Conservation (phyloP, 1,139 yeast species). For the Keqinozyma sinolaborantium region DNA sequence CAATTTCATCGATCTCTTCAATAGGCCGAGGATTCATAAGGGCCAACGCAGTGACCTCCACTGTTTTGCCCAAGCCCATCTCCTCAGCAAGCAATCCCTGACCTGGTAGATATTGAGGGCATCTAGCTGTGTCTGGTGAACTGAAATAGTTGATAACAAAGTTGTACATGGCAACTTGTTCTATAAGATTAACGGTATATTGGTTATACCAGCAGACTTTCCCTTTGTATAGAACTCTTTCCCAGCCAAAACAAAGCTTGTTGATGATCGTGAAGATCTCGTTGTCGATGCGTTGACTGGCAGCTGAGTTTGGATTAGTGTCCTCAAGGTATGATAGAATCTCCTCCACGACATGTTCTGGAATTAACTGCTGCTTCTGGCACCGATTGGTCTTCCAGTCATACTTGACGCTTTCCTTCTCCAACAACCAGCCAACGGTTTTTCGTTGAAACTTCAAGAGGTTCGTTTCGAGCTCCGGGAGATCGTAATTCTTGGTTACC, state of each 20-base stretch:
- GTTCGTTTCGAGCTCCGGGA: slow-evolving; percentile 48
- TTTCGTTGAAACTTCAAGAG: slow-evolving; percentile 58
- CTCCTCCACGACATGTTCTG: slow-evolving; percentile 6
- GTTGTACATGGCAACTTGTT: slow-evolving; percentile 23
- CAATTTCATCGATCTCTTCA: slow-evolving; percentile 39
- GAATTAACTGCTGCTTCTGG: slow-evolving; percentile 14
- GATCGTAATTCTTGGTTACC: slow-evolving; percentile 20
- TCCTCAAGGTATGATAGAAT: slow-evolving; percentile 1
- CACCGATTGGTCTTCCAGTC: slow-evolving; percentile 23
- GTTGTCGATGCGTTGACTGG: slow-evolving; percentile 4
- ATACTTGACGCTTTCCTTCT: slow-evolving; percentile 52
- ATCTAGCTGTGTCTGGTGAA: slow-evolving; percentile 7
- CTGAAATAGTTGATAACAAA: slow-evolving; percentile 21
- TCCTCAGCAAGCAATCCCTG: slow-evolving; percentile 82
- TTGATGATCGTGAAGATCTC: slow-evolving; percentile 25
- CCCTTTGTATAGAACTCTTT: slow-evolving; percentile 17
- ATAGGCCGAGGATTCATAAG: slow-evolving; percentile 53
- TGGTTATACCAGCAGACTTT: slow-evolving; percentile 42
- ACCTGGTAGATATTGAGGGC: slow-evolving; percentile 36
- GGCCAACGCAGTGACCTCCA: slow-evolving; percentile 70
- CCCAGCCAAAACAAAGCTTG: slow-evolving; percentile 52
- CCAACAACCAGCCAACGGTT: slow-evolving; percentile 63
- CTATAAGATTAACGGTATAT: slow-evolving; percentile 45
- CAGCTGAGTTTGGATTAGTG: neutral
- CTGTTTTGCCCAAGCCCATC: slow-evolving; percentile 96